Base-by-base conservation (phyloP, 768 basidiomycete genomes). In the Mycena vulgaris region DNA sequence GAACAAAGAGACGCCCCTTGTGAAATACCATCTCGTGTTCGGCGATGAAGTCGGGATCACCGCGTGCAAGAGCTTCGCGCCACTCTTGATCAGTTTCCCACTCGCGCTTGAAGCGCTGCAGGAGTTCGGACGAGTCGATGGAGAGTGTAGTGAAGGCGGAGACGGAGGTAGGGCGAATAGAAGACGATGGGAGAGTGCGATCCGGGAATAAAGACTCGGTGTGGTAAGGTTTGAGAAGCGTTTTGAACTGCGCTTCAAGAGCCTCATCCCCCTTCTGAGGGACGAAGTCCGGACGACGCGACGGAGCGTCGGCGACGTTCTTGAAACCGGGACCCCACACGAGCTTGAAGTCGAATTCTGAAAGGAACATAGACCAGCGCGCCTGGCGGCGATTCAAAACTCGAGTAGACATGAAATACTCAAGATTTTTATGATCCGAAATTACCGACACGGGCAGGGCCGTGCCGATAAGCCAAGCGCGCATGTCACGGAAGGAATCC, bases 311-410 rank as follows among this genome's bases (percentile, higher is more conserved):
- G 21, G 80, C 76, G 33, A 76, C 67, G 57, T 81, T 81, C 3
- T 64, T n/a, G 10, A 66, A 17, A 21, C 81, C 80, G 8, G 78
- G 82, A 27, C 59, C 69, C 71, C 75, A 83, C 8, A 72, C 31
- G 17, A 87, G 75, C 4, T 70, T 57, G 60, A 84, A 82, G 53
- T 83, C 72, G n/a, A n/a, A n/a, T n/a, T n/a, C n/a, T n/a, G n/a
- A n/a, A n/a, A n/a, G n/a, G n/a, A n/a, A n/a, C n/a, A n/a, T n/a
- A n/a, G n/a, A n/a, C n/a, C n/a, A n/a, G n/a, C n/a, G n/a, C n/a
- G n/a, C n/a, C n/a, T n/a, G n/a, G n/a, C n/a, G n/a, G n/a, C n/a
- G n/a, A n/a, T n/a, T n/a, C n/a, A n/a, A n/a, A n/a, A n/a, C n/a
- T n/a, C n/a, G n/a, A n/a, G n/a, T n/a, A n/a, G n/a, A n/a, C n/a